Base-by-base conservation (phyloP, 768 basidiomycete genomes). In the Lentinula aciculospora region DNA sequence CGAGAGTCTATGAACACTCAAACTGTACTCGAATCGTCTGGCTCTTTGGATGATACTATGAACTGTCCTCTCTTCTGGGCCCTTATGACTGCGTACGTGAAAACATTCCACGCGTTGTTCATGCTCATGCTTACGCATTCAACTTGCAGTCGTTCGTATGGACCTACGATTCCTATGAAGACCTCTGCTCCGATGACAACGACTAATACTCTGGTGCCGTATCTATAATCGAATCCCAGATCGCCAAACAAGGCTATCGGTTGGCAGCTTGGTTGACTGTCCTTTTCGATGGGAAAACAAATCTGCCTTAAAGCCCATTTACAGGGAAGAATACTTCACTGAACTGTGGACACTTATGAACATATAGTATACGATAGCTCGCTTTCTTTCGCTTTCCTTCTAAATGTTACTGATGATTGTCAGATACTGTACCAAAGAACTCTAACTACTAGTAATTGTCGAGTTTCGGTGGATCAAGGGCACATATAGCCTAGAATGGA, bases 241-340 rank as follows among this genome's bases (percentile, higher is more conserved):
- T 80, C n/a, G 78, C 77, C 6, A 77, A 77, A 60, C 72, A 74
- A 61, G 78, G 78, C 2, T 78, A 73, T 61, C 76, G 77, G 28
- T 68, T 80, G 40, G 79, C 79, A 6, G 78, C 78, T 2, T 80
- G 78, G 78, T 66, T 80, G 56, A 79, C 78, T 60, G 76, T 77
- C 3, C 63, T 81, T 17, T 79, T 82, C 49, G 74, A 76, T 50
- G 74, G 73, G 13, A n/a, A 42, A 19, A 42, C n/a, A 4, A 42
- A 44, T 44, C 23, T 44, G 42, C 42, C 42, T 44, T 44, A 21
- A 44, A 10, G 19, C 8, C 9, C 17, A 39, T 19, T n/a, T n/a
- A n/a, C 3, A 34, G 9, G 13, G 32, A 8, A 34, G 13, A 0
- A 34, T 34, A n/a, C 6, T 13, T 34, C n/a, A 13, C 32, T 34